Evolutionary conservation across 352 stramenopile species (phyloP), one percentile per base, ranked within the genome.

Genomic region (Pythium brassicae): DNA sequence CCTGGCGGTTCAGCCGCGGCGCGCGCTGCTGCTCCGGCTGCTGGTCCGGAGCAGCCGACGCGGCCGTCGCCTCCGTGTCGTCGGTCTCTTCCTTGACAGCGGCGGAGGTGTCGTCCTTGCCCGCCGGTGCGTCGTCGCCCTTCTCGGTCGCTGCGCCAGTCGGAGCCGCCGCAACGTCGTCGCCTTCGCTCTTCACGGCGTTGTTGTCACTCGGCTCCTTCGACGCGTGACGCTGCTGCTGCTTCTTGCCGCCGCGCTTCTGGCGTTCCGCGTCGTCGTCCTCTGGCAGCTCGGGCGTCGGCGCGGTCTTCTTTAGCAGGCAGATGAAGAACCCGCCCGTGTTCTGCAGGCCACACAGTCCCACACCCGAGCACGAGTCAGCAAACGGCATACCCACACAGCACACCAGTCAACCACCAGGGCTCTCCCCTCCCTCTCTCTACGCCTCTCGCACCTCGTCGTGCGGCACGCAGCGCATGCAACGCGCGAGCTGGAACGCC

Each of bases 281-380:
- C 17, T 47, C 42, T 9, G 32, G 22, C 15, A 23, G 25, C 20
- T 64, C 48, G 8, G 78, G 79, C 9, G 83, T 94, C 23, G 71
- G 65, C 25, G 69, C 71, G 26, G 87, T 78, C 76, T 98, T 98
- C 63, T 96, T 82, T 5, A 99, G 76, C 32, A 99, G 71, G 42
- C 91, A 97, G 40, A 99, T 94, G 73, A 99, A 99, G 69, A 99
- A 99, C 0, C 97, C 98, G 43, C 97, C 97, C 9, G 96, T 99
- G 72, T 99, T 90, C 71, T 92, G 40, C 15, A 43, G 20, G 15
- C 15, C 8, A 46, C 51, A 45, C 14, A n/a, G 61, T 12, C 29
- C 37, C 43, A 54, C 26, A 37, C 39, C 50, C 48, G 53, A 42
- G 8, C 27, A 34, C 40, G 2, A 62, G 42, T 55, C 19, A 53